phyloP scores from a whole-genome alignment of 371 early-diverging fungal species.

The Zychaea mexicana region DNA sequence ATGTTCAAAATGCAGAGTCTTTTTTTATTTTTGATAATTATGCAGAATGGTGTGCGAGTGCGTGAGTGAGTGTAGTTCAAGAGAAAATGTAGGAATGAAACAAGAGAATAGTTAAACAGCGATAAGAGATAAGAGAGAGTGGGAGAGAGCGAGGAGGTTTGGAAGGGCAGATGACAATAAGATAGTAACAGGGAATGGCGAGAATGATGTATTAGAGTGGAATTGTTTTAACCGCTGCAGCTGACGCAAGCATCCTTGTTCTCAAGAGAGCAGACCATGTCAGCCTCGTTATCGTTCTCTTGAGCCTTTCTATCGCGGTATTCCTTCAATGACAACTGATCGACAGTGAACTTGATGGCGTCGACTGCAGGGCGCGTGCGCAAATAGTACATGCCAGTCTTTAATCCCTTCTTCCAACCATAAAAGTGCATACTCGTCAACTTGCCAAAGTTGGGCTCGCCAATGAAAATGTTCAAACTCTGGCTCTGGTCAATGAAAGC shows the following conservation, averaged over 20 bases:
- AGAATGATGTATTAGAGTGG: background rate
- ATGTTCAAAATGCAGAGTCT: no score
- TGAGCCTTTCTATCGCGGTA: conserved; percentile 13
- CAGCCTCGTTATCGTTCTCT: conserved; percentile 49
- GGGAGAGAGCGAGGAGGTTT: no score
- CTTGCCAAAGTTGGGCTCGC: conserved; percentile 90
- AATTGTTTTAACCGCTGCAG: conserved; percentile 74
- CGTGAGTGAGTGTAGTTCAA: background rate
- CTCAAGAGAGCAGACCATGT: conserved; percentile 84
- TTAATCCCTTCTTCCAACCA: conserved; percentile 98
- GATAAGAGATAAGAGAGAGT: no score
- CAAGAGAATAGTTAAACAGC: no score
- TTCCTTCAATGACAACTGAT: conserved; percentile 59
- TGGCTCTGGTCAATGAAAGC: conserved; percentile 99
- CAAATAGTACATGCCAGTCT: conserved; percentile 99
- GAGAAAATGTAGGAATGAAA: no score
- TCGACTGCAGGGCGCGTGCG: conserved; percentile 97
- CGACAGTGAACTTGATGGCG: conserved; percentile 95
- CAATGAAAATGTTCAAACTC: conserved; percentile 97
- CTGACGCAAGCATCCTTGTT: conserved; percentile 91
- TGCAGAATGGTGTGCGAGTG: no score
- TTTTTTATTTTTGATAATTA: no score
- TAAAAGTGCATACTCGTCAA: conserved; percentile 99
- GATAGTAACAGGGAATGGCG: background rate
- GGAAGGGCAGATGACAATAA: background rate